Percentiles rank a stretch among this genome's conserved stretches.
phyloP scores from a whole-genome alignment of 1,284 basidiomycete species.

The Cerioporus squamosus region DNA sequence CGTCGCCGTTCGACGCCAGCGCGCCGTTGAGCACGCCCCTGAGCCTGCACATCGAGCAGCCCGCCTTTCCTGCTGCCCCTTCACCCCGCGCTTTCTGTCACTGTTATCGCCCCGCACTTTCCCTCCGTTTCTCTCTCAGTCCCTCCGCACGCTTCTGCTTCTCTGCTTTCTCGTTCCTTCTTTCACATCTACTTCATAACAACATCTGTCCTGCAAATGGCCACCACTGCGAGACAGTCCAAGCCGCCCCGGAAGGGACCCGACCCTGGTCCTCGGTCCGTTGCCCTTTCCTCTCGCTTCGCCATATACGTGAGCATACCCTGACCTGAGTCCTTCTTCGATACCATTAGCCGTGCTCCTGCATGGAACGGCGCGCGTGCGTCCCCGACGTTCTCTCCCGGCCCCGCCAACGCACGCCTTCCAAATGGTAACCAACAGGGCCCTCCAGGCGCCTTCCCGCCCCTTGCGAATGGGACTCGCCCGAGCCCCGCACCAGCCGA shows the following conservation, averaged over 20 bases:
- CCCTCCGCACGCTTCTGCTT: slow-evolving; percentile 27
- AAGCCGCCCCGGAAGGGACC: slow-evolving; percentile 63
- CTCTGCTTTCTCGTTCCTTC: slow-evolving; percentile 38
- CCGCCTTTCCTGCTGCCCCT: slow-evolving; percentile 13
- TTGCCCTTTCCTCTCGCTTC: slow-evolving; percentile 21
- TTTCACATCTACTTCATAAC: slow-evolving; percentile 27
- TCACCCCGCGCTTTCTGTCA: slow-evolving; percentile 28
- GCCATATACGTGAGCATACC: neutral
- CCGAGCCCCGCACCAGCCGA: slow-evolving; percentile 37
- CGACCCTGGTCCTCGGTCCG: slow-evolving; percentile 60
- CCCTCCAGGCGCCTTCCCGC: slow-evolving; percentile 50
- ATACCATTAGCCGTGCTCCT: slow-evolving; percentile 49
- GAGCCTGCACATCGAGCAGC: slow-evolving; percentile 8
- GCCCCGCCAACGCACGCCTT: slow-evolving; percentile 51
- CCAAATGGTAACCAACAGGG: slow-evolving; percentile 45
- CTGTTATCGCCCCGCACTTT: slow-evolving; percentile 36
- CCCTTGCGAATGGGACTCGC: slow-evolving; percentile 52
- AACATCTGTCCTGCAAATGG: slow-evolving; percentile 46
- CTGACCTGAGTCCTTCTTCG: slow-evolving; percentile 27
- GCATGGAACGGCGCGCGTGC: slow-evolving; percentile 69
- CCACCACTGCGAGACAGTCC: slow-evolving; percentile 60
- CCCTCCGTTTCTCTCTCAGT: slow-evolving; percentile 13
- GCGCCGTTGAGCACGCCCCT: slow-evolving; percentile 18
- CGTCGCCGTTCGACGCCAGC: slow-evolving; percentile 20
- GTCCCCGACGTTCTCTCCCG: slow-evolving; percentile 68